Evolutionary conservation across 768 basidiomycete species (phyloP).

Genomic region (Piloderma croceum): DNA sequence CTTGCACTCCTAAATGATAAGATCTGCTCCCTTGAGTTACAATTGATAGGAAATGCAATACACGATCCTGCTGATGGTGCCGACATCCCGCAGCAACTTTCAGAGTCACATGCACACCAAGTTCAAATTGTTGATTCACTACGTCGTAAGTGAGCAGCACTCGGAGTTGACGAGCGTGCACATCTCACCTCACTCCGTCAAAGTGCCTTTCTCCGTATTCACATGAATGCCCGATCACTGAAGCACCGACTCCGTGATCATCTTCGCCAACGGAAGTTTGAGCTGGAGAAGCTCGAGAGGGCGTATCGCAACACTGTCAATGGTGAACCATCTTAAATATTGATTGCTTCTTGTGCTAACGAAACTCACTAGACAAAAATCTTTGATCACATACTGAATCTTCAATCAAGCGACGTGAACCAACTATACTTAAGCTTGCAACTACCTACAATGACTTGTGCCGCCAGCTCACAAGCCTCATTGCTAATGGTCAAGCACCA

Average conservation of each 20-base stretch:
- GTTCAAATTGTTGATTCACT: too few species aligned
- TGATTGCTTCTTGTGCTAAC: constrained; percentile 1
- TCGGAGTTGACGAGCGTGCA: too few species aligned
- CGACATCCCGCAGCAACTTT: too few species aligned
- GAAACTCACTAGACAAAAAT: constrained; percentile 16
- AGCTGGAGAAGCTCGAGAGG: constrained; percentile 12
- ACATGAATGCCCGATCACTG: constrained; percentile 17
- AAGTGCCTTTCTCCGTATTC: constrained; percentile 7
- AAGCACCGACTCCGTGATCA: constrained; percentile 13
- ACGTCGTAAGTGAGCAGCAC: too few species aligned
- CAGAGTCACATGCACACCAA: too few species aligned
- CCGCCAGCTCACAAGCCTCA: constrained; percentile 15
- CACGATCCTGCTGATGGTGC: too few species aligned
- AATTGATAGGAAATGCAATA: not conserved
- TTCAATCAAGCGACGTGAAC: constrained; percentile 21
- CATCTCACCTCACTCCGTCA: not conserved
- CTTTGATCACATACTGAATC: constrained; percentile 23
- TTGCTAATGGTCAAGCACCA: constrained; percentile 17
- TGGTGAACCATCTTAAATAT: constrained; percentile 9
- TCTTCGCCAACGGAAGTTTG: constrained; percentile 15
- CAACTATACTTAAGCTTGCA: constrained; percentile 20
- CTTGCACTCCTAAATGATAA: not conserved
- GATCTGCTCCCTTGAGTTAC: not conserved
- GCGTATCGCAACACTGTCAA: constrained; percentile 12
- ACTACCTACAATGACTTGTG: constrained; percentile 26